Percentiles rank a stretch among this genome's conserved stretches.
Evolutionary conservation across 164 flowering plant genomes (phyloP).

Genomic region (Annona squamosa): DNA sequence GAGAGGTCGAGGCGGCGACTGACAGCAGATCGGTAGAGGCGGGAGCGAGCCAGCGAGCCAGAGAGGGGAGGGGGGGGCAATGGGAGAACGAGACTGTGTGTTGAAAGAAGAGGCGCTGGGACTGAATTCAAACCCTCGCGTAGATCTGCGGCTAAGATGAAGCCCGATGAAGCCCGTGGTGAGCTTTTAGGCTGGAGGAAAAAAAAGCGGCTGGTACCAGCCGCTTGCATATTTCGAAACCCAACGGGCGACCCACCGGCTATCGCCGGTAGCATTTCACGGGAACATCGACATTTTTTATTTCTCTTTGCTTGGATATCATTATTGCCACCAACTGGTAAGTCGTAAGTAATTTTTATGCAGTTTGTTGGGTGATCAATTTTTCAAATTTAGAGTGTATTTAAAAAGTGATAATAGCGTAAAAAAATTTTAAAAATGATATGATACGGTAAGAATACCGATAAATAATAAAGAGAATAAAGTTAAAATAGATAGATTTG

Average conservation of each 20-base stretch:
- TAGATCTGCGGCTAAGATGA: conserved; percentile 1
- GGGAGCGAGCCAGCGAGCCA: neutral
- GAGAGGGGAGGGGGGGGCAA: neutral
- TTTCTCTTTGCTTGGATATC: no score
- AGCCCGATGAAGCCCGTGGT: neutral
- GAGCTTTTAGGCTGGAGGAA: neutral
- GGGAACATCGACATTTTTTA: neutral
- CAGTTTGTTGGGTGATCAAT: no score
- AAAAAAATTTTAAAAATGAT: no score
- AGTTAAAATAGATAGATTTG: no score
- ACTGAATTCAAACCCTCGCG: conserved; percentile 4
- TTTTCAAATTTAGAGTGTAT: no score
- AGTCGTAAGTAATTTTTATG: no score
- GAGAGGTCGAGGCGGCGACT: neutral
- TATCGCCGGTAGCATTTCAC: neutral
- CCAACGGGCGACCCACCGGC: conserved; percentile 1
- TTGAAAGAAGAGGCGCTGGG: neutral
- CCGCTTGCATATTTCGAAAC: neutral
- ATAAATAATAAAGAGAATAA: no score
- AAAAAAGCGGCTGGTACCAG: neutral
- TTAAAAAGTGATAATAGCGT: no score
- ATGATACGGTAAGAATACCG: no score
- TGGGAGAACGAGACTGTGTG: neutral
- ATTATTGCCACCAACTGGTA: no score
- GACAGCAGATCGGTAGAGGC: neutral